Evolutionary conservation across 148 eudicot genomes (phyloP).

Genomic region (Pouteria glomerata): DNA sequence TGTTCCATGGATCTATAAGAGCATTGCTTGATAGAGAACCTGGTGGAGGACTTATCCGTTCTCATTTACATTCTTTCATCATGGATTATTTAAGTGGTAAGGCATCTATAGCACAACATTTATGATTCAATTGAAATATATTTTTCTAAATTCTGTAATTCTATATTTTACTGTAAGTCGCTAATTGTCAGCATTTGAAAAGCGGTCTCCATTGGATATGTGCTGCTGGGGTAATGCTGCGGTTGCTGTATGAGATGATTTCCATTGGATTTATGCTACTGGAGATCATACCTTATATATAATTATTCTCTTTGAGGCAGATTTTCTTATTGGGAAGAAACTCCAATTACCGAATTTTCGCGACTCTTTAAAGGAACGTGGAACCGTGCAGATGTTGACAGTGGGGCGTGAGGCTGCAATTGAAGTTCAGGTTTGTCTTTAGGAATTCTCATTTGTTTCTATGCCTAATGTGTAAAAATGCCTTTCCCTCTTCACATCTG

Average conservation of each 20-base stretch:
- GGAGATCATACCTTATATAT: constrained; percentile 51
- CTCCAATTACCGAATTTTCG: constrained; percentile 80
- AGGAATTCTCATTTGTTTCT: not conserved
- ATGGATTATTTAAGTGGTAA: constrained; percentile 85
- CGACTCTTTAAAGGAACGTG: constrained; percentile 80
- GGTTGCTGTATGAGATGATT: constrained; percentile 60
- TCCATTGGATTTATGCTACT: constrained; percentile 58
- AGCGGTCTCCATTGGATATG: constrained; percentile 79
- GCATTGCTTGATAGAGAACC: constrained; percentile 77
- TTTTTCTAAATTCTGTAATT: constrained; percentile 29
- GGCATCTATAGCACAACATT: constrained; percentile 13
- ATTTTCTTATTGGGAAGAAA: constrained; percentile 73
- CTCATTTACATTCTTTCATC: constrained; percentile 63
- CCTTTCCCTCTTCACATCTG: too few relatives aligned
- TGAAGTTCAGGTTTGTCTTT: constrained; percentile 80
- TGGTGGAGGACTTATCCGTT: constrained; percentile 67
- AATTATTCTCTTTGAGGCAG: constrained; percentile 85
- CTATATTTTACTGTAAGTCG: constrained; percentile 57
- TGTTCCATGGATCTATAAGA: constrained; percentile 86
- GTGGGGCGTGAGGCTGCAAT: constrained; percentile 95
- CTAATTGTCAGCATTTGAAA: constrained; percentile 97
- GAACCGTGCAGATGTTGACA: constrained; percentile 91
- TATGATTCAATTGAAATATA: constrained; percentile 10
- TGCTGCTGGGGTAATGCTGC: constrained; percentile 99
- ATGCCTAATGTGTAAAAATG: not conserved